These are phyloP conservation scores for Yamadazyma membranifaciens DNA, from an alignment of 1,139 yeast species.

Conservation along the genomic window DNA sequence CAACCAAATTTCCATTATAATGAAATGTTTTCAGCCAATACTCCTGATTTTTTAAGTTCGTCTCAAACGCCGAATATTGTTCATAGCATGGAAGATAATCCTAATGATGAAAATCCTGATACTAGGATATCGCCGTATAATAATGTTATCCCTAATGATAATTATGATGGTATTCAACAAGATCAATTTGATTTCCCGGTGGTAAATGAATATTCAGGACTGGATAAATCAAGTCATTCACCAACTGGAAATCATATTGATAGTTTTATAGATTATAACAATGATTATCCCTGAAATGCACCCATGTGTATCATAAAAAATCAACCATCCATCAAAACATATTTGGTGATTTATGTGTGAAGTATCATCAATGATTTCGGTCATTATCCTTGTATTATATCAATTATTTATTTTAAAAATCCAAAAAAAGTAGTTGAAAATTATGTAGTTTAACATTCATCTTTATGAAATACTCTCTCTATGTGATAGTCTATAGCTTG, in stretches of 20 bases:
- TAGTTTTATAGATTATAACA: slow-evolving; percentile 28
- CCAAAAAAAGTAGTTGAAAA: too few species aligned
- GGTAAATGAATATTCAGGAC: slow-evolving; percentile 18
- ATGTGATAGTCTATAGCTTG: too few species aligned
- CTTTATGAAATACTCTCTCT: too few species aligned
- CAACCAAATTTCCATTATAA: slow-evolving; percentile 15
- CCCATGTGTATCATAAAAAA: too few species aligned
- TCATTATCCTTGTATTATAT: too few species aligned
- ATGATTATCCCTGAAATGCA: slow-evolving; percentile 13
- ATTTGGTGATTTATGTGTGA: background rate
- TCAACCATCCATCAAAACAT: background rate
- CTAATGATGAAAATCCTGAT: background rate
- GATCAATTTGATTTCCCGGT: slow-evolving; percentile 19
- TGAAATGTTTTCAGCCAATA: slow-evolving; percentile 26
- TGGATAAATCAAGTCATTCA: slow-evolving; percentile 16
- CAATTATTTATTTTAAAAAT: too few species aligned
- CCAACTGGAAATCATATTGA: slow-evolving; percentile 16
- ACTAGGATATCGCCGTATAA: slow-evolving; percentile 8
- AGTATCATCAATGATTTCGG: too few species aligned
- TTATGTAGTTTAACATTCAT: too few species aligned
- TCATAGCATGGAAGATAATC: slow-evolving; percentile 1
- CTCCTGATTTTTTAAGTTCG: slow-evolving; percentile 31
- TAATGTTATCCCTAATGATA: slow-evolving; percentile 10
- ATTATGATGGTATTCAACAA: slow-evolving; percentile 14
- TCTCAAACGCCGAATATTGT: slow-evolving; percentile 22